Evolutionary conservation across 164 flowering plant genomes (phyloP).

Genomic region (Vitis cinerea): DNA sequence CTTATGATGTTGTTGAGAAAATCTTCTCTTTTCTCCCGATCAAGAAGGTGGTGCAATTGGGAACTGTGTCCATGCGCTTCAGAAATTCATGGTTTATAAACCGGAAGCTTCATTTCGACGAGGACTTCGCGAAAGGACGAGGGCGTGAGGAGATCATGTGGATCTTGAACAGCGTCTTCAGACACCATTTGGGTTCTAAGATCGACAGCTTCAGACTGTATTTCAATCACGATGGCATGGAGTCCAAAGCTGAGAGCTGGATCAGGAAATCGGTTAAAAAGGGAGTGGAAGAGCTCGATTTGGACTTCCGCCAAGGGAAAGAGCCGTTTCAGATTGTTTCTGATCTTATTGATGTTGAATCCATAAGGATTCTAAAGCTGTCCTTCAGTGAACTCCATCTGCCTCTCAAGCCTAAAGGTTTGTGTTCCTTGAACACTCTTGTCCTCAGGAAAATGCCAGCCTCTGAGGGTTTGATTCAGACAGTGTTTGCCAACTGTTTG

Average conservation of each 20-base stretch:
- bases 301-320: not conserved
- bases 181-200: not conserved
- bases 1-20: too few species aligned
- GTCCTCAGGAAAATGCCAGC: not conserved
- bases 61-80: too few species aligned
- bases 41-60: too few species aligned
- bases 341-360: not conserved
- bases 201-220: constrained; percentile 1
- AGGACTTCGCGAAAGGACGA: not conserved
- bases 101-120: constrained; percentile 1
- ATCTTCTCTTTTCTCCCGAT: too few species aligned
- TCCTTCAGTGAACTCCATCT: not conserved
- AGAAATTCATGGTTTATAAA: too few species aligned
- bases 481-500: not conserved
- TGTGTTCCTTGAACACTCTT: constrained; percentile 2
- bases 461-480: not conserved
- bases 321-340: not conserved
- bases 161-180: not conserved
- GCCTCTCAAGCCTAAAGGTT: not conserved
- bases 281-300: constrained; percentile 11
- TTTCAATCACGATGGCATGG: not conserved
- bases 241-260: not conserved
- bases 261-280: not conserved
- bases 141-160: not conserved
- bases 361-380: constrained; percentile 5